Percentiles rank a stretch among this genome's conserved stretches.
Conservation (phyloP, 139 green algal species). For the Marvania coccoides region DNA sequence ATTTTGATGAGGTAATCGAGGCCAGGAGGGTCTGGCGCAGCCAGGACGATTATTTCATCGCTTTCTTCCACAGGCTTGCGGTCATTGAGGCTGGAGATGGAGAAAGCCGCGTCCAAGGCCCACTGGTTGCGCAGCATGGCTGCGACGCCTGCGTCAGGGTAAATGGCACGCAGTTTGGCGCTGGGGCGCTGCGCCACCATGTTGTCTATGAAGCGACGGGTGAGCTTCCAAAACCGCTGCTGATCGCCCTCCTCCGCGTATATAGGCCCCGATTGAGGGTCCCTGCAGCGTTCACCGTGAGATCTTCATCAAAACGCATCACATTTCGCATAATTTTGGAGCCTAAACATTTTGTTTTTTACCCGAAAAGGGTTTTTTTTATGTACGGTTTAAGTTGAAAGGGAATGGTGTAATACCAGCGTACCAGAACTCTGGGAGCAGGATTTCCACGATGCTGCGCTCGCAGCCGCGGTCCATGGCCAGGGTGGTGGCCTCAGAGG, state of each 20-base stretch:
- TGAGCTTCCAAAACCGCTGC: constrained; percentile 73
- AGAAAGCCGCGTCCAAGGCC: constrained; percentile 56
- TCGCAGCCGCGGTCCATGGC: constrained; percentile 53
- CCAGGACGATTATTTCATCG: constrained; percentile 79
- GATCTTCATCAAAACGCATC: background rate
- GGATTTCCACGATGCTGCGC: constrained; percentile 72
- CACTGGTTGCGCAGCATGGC: constrained; percentile 83
- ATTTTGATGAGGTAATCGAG: constrained; percentile 4
- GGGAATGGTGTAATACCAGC: no score
- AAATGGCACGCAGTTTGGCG: constrained; percentile 42
- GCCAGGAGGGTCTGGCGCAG: constrained; percentile 65
- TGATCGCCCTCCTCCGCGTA: constrained; percentile 84
- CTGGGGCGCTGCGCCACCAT: constrained; percentile 21
- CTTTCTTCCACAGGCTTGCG: constrained; percentile 35
- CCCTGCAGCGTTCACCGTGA: no score
- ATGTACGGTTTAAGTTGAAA: no score
- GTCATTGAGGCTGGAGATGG: constrained; percentile 66
- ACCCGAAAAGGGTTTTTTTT: constrained; percentile 38
- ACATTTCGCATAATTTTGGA: background rate
- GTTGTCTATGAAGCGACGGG: constrained; percentile 62
- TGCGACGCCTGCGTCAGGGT: constrained; percentile 84
- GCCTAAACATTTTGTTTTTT: background rate
- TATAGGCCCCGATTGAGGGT: constrained; percentile 59
- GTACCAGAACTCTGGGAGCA: constrained; percentile 91
- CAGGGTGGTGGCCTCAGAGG: constrained; percentile 46